Conservation (phyloP, 2,329 filamentous ascomycete species). For the Colletotrichum agaves region DNA sequence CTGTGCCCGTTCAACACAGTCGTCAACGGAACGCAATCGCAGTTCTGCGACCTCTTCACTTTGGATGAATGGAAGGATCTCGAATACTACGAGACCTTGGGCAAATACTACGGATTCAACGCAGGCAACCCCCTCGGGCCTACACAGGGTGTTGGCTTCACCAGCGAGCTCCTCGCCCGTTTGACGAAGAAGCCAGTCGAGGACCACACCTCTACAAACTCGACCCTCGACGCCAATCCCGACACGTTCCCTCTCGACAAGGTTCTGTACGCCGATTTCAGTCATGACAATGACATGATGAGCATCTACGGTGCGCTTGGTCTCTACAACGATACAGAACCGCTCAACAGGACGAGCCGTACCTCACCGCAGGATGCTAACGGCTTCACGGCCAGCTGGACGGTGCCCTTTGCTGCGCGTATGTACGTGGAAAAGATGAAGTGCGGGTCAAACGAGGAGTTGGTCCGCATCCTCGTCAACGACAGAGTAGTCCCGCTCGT, state of each 20-base stretch:
- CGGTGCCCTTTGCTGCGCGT: conserved; percentile 82
- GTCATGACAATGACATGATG: conserved; percentile 90
- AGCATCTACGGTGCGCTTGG: conserved; percentile 81
- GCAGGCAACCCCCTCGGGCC: conserved; percentile 82
- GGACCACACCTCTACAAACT: conserved; percentile 81
- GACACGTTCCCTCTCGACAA: conserved; percentile 78
- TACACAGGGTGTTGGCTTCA: conserved; percentile 87
- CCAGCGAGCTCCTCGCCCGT: conserved; percentile 87
- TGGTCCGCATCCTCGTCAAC: conserved; percentile 84
- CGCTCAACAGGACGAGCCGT: conserved; percentile 62
- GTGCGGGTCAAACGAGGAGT: conserved; percentile 68
- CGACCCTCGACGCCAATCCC: conserved; percentile 75
- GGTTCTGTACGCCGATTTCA: conserved; percentile 86
- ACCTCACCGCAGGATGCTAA: conserved; percentile 60
- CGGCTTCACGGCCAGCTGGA: conserved; percentile 81
- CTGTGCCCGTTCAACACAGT: conserved; percentile 88
- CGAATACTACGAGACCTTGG: conserved; percentile 82
- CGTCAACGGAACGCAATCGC: conserved; percentile 70
- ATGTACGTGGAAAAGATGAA: conserved; percentile 90
- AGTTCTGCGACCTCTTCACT: conserved; percentile 82
- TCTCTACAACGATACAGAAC: conserved; percentile 74
- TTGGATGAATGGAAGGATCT: conserved; percentile 79
- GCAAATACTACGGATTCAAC: conserved; percentile 87
- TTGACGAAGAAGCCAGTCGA: conserved; percentile 75
- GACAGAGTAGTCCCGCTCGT: conserved; percentile 80